Evolutionary conservation across 1,284 basidiomycete species (phyloP), one percentile per base, ranked within the genome.

Genomic region (Sporisorium iseilematis-ciliati): DNA sequence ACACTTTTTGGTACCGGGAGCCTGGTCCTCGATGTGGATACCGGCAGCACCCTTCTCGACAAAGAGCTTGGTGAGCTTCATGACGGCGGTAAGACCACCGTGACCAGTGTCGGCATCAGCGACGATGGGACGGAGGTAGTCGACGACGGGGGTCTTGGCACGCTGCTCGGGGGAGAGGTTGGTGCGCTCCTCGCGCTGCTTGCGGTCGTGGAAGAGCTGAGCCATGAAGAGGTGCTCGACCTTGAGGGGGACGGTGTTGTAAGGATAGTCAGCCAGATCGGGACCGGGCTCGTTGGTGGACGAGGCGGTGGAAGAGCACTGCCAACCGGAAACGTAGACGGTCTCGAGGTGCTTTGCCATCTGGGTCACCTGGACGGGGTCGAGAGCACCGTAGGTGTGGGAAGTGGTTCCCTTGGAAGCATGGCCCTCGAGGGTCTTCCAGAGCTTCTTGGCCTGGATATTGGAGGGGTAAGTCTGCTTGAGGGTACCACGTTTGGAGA

Each of bases 371-470:
- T 99, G 96, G 14, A 99, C 95, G 2, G 95, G 94, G 87, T 99
- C 97, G 73, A 99, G 91, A 33, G 95, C 95, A 88, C 96, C 96
- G 86, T 98, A 99, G 75, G 96, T 96, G 86, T 95, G 93, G 29
- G 92, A 93, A 1, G 92, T 92, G 18, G 93, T 84, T 41, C 83
- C 83, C 76, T 87, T 87, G 50, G 85, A 68, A 65, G 87, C 86
- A 58, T 88, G 85, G 41, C 91, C 87, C 51, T 88, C 87, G 74
- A 96, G 89, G 62, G 91, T 84, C 6, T 85, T 86, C 89, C 90
- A 97, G 46, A 97, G 90, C 87, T 99, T 99, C 89, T 95, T 93
- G 73, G 89, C 95, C 85, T 90, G 90, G 3, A 91, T 82, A 83
- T 94, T 89, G 53, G 95, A 95, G 12, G 95, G 92, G 87, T 98